These are phyloP conservation scores for Mortierella sp. DNA, from an alignment of 371 early-diverging fungal species.

Conservation along the genomic window DNA sequence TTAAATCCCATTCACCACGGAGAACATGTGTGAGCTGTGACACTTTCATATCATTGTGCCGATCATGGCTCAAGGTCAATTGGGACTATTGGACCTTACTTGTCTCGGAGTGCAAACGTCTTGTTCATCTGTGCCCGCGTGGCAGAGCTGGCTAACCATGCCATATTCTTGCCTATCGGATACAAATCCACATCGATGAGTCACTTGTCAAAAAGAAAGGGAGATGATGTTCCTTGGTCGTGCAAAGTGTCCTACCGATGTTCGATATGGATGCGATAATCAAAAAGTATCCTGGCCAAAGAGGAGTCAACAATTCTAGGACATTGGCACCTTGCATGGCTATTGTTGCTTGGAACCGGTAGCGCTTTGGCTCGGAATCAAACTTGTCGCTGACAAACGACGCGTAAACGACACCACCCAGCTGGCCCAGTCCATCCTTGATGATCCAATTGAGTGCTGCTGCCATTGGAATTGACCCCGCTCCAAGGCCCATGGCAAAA, in stretches of 20 bases:
- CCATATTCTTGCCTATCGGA: conserved; percentile 79
- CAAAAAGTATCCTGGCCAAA: conserved; percentile 75
- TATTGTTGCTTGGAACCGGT: conserved; percentile 71
- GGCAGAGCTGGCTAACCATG: conserved; percentile 80
- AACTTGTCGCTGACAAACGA: conserved; percentile 71
- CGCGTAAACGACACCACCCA: conserved; percentile 86
- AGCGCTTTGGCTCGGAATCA: conserved; percentile 81
- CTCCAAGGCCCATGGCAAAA: conserved; percentile 77
- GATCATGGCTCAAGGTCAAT: too few relatives aligned
- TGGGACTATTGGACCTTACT: conserved; percentile 57
- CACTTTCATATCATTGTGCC: too few relatives aligned
- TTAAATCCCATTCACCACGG: too few relatives aligned
- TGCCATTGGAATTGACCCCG: conserved; percentile 73
- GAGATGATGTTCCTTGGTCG: too few relatives aligned
- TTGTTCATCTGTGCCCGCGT: conserved; percentile 80
- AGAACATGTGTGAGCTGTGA: too few relatives aligned
- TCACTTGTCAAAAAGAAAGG: neutral
- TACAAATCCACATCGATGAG: neutral
- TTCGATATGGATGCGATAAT: conserved; percentile 79
- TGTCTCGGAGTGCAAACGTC: conserved; percentile 71
- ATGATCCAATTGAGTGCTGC: conserved; percentile 88
- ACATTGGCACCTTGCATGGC: conserved; percentile 75
- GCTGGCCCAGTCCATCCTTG: conserved; percentile 86
- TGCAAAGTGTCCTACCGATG: conserved; percentile 56
- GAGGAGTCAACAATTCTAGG: conserved; percentile 77